Evolutionary conservation across 129 eudicot species (phyloP), one percentile per base, ranked within the genome.

Genomic region (Arctium lappa): DNA sequence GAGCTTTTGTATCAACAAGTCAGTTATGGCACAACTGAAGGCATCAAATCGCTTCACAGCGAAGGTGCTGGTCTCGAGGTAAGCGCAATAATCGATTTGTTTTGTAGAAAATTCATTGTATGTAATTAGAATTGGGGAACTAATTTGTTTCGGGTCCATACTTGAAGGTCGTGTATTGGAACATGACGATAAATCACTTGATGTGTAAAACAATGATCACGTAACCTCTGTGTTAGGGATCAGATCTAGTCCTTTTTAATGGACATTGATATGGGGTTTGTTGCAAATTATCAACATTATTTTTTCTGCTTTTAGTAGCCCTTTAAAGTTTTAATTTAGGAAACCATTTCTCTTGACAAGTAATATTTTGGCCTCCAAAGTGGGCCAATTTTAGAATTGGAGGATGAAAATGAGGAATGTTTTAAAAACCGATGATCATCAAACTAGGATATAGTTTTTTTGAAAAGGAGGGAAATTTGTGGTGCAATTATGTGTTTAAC

Each of bases 11-110:
- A 82, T 75, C 94, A 92, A 82, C 97, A 95, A 79, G 97, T 90
- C 44, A 85, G 75, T 86, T 86, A 86, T 85, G 97, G 94, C 15
- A 90, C 81, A 72, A 62, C 66, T 36, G 94, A 95, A 29, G 89
- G 93, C 33, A 88, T 95, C 87, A 91, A 84, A 91, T 68, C 89
- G 79, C 99, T 95, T 76, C 91, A 76, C 38, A 80, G 36, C 15
- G 91, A 91, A 77, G 97, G 99, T 44, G 99, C 97, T 81, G 92
- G 92, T 56, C 99, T 95, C 56, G 99, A 95, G 97, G 99, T 95
- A 87, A 30, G 9, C 9, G 7, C 16, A 78, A 13, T 1, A 12
- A 1, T n/a, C n/a, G n/a, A n/a, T n/a, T n/a, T n/a, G n/a, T n/a
- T n/a, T n/a, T n/a, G n/a, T n/a, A n/a, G n/a, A n/a, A n/a, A n/a